These are phyloP conservation scores for Hibiscus trionum DNA, from an alignment of 345 rosid species.

Conservation along the genomic window DNA sequence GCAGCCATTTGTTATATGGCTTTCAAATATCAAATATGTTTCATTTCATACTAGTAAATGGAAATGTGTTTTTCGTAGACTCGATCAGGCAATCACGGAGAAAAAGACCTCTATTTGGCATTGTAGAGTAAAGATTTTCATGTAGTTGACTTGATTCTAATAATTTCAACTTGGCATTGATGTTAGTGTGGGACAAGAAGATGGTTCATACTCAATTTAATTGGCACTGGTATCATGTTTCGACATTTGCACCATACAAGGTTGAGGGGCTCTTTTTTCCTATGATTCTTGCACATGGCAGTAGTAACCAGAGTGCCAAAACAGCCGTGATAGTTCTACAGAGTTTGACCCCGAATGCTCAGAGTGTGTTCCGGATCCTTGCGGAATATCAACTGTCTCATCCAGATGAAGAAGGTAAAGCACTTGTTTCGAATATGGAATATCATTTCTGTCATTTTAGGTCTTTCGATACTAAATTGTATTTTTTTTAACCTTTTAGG, in stretches of 20 bases:
- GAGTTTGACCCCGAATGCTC: constrained; percentile 92
- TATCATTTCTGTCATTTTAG: neutral
- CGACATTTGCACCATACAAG: constrained; percentile 79
- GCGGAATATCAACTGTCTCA: constrained; percentile 71
- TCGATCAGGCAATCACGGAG: neutral
- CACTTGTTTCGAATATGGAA: neutral
- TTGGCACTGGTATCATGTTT: constrained; percentile 88
- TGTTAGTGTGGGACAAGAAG: constrained; percentile 97
- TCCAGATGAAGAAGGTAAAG: constrained; percentile 76
- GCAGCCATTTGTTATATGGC: neutral
- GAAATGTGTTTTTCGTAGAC: neutral
- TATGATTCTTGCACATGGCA: constrained; percentile 66
- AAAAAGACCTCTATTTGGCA: neutral
- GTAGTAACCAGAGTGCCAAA: constrained; percentile 62
- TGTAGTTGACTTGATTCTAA: constrained; percentile 5
- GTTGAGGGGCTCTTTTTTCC: constrained; percentile 81
- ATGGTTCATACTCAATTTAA: constrained; percentile 85
- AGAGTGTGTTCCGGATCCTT: constrained; percentile 80
- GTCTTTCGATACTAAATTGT: neutral
- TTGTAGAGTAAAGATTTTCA: neutral
- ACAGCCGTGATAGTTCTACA: constrained; percentile 84
- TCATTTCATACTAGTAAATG: neutral
- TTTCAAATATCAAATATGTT: neutral
- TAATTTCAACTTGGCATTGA: neutral
- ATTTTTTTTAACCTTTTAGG: constrained; percentile 33